These are phyloP conservation scores for Kurtzmaniella quercitrusa DNA, from an alignment of 1,139 yeast species.

Conservation along the genomic window DNA sequence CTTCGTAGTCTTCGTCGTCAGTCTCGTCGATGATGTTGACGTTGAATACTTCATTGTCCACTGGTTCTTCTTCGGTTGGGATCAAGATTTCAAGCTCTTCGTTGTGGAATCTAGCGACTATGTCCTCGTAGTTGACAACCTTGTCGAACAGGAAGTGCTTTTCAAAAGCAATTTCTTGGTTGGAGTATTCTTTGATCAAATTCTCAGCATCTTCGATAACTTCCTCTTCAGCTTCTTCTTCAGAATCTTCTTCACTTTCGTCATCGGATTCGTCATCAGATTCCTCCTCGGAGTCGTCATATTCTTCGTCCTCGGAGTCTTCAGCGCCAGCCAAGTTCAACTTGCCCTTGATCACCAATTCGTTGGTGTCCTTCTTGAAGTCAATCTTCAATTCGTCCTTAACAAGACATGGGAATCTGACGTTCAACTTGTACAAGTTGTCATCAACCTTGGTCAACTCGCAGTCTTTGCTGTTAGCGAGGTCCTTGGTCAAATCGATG, in stretches of 20 bases:
- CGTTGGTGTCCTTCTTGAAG: constrained; percentile 40
- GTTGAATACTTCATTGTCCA: constrained; percentile 19
- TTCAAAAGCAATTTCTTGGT: constrained; percentile 41
- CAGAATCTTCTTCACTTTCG: constrained; percentile 14
- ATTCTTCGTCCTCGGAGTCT: constrained; percentile 17
- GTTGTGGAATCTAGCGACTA: constrained; percentile 35
- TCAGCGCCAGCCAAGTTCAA: constrained; percentile 29
- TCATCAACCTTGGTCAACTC: constrained; percentile 40
- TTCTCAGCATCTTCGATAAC: constrained; percentile 38
- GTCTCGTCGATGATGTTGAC: constrained; percentile 19
- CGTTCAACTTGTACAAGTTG: constrained; percentile 36
- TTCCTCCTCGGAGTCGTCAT: constrained; percentile 14
- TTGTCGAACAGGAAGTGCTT: constrained; percentile 45
- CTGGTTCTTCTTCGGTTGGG: constrained; percentile 32
- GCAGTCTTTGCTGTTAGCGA: constrained; percentile 43
- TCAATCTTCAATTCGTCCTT: constrained; percentile 41
- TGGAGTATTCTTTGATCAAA: constrained; percentile 36
- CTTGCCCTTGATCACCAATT: constrained; percentile 40
- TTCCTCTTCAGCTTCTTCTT: constrained; percentile 27
- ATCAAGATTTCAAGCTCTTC: constrained; percentile 43
- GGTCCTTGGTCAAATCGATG: constrained; percentile 41
- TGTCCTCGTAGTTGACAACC: constrained; percentile 33
- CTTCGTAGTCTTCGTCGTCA: constrained; percentile 12
- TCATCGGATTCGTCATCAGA: constrained; percentile 8
- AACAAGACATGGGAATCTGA: constrained; percentile 42